These are phyloP conservation scores for Dittrichia graveolens DNA, from an alignment of 129 eudicot species.

Conservation along the genomic window DNA sequence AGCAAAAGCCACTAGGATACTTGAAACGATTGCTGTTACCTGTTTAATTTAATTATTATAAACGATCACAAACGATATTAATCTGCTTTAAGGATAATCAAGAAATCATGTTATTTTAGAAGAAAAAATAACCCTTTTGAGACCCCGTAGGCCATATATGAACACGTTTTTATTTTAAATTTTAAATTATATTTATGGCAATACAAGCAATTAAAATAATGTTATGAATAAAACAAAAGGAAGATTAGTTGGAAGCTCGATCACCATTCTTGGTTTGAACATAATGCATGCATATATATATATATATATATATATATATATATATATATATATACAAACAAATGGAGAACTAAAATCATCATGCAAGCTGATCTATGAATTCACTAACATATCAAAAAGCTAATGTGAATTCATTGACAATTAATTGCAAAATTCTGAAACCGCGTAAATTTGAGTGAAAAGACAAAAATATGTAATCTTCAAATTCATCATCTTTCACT, in stretches of 20 bases:
- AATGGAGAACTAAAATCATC: constrained; percentile 24
- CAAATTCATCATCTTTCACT: constrained; percentile 26
- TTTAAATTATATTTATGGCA: background rate
- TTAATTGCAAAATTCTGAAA: constrained; percentile 17
- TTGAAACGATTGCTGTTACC: background rate
- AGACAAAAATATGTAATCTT: constrained; percentile 25
- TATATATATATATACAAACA: constrained; percentile 4
- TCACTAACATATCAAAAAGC: constrained; percentile 36
- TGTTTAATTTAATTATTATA: background rate
- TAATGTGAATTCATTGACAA: constrained; percentile 44
- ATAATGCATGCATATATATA: constrained; percentile 20
- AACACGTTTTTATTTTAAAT: constrained; percentile 5
- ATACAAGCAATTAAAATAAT: background rate
- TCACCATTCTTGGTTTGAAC: constrained; percentile 7
- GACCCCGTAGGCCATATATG: constrained; percentile 2
- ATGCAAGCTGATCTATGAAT: constrained; percentile 46
- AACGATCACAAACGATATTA: background rate
- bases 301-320: constrained; percentile 14
- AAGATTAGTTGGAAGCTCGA: constrained; percentile 2
- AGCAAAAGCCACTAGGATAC: background rate
- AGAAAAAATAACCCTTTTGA: background rate
- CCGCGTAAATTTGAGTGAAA: constrained; percentile 32
- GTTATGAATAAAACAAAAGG: constrained; percentile 12
- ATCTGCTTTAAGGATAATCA: background rate
- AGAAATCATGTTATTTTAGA: background rate